Conservation (phyloP, 768 basidiomycete species). For the Suillus sp. region DNA sequence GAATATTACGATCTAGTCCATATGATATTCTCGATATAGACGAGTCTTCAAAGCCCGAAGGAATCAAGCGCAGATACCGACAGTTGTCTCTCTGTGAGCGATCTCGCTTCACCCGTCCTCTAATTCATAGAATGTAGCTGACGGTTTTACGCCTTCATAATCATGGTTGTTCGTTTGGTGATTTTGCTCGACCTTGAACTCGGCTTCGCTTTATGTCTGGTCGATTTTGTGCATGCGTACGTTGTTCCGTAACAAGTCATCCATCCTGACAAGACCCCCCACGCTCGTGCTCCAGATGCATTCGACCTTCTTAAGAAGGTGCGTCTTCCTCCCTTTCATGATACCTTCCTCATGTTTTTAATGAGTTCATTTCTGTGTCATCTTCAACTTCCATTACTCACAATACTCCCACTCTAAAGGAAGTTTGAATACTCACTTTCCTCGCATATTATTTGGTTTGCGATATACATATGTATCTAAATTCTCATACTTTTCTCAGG, state of each 20-base stretch:
- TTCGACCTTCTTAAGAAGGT: conserved; percentile 96
- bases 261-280: conserved; percentile 96
- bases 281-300: conserved; percentile 86
- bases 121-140: conserved; percentile 2
- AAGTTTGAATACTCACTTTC: neutral
- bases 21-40: conserved; percentile 92
- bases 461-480: neutral
- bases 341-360: neutral
- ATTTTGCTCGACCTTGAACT: neutral
- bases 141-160: conserved; percentile 8
- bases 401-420: neutral
- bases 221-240: conserved; percentile 36
- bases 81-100: conserved; percentile 82
- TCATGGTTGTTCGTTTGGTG: conserved; percentile 7
- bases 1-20: conserved; percentile 53
- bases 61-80: conserved; percentile 87
- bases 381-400: neutral
- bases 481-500: conserved; percentile 46
- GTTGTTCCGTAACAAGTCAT: conserved; percentile 69
- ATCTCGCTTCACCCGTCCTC: conserved; percentile 13
- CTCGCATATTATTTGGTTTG: neutral
- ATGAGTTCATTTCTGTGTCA: neutral
- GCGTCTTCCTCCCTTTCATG: conserved; percentile 14
- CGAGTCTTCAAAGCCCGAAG: conserved; percentile 68
- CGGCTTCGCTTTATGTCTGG: conserved; percentile 9